These are phyloP conservation scores for Euphrasia confusa DNA, from an alignment of 257 asterid species.

Conservation along the genomic window DNA sequence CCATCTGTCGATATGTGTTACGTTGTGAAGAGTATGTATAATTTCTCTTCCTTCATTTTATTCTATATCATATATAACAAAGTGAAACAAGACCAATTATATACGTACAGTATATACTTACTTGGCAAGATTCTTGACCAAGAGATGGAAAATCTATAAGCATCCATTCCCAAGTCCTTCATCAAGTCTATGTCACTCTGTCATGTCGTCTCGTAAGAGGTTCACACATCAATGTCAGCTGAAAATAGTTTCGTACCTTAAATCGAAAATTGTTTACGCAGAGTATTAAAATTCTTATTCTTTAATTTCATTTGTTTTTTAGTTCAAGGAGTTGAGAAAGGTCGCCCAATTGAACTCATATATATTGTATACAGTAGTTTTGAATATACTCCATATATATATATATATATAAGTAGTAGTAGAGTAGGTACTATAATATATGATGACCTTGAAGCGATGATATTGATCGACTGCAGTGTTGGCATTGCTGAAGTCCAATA, in stretches of 20 bases:
- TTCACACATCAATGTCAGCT: slow-evolving; percentile 27
- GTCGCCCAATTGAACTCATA: background rate
- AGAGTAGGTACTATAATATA: background rate
- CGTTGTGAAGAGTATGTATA: too few species aligned
- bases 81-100: too few species aligned
- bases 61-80: too few species aligned
- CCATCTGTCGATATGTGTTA: slow-evolving; percentile 46
- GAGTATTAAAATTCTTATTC: slow-evolving; percentile 17
- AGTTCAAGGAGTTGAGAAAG: background rate
- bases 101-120: slow-evolving; percentile 22
- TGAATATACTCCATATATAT: too few species aligned
- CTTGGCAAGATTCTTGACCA: slow-evolving; percentile 90
- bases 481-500: slow-evolving; percentile 84
- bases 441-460: slow-evolving; percentile 65
- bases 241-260: background rate
- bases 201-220: slow-evolving; percentile 28
- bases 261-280: background rate
- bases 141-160: slow-evolving; percentile 84
- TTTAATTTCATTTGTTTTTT: too few species aligned
- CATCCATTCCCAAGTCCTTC: slow-evolving; percentile 83
- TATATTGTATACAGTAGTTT: too few species aligned
- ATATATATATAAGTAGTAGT: too few species aligned
- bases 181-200: slow-evolving; percentile 79
- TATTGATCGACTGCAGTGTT: slow-evolving; percentile 78
- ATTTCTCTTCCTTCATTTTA: background rate